Conservation (phyloP, 257 asterid species). For the Henckelia pumila region DNA sequence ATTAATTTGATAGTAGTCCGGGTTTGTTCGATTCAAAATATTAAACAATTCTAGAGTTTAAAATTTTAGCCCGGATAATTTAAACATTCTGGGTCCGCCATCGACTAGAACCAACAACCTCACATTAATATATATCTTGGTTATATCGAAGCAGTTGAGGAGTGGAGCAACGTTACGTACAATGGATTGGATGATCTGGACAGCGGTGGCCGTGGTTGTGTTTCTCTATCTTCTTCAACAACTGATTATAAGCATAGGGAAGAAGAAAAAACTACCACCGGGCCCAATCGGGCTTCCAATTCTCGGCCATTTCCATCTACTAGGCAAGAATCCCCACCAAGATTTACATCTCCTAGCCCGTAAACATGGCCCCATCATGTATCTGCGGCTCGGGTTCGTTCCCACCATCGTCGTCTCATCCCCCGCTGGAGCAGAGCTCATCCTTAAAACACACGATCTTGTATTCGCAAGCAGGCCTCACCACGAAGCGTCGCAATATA, state of each 20-base stretch:
- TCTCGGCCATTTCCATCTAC: conserved; percentile 15
- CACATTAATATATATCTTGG: too few relatives aligned
- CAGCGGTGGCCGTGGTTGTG: not conserved
- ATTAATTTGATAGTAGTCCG: too few relatives aligned
- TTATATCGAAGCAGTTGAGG: too few relatives aligned
- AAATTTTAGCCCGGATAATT: too few relatives aligned
- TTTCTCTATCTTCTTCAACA: not conserved
- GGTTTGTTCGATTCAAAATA: too few relatives aligned
- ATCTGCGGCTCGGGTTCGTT: conserved; percentile 2
- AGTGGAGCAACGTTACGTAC: too few relatives aligned
- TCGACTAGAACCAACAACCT: too few relatives aligned
- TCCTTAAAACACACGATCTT: not conserved
- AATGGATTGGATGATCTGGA: not conserved
- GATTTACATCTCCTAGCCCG: conserved; percentile 1
- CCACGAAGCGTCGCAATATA: not conserved
- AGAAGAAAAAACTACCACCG: conserved; percentile 13
- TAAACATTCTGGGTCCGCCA: too few relatives aligned
- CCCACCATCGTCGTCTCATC: conserved; percentile 10
- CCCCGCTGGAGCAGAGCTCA: not conserved
- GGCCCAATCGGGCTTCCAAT: conserved; percentile 15
- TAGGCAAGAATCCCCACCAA: conserved; percentile 22
- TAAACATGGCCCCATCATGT: conserved; percentile 18
- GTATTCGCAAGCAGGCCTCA: not conserved
- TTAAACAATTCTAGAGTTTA: too few relatives aligned
- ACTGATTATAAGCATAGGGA: not conserved